Percentiles rank a stretch among this genome's conserved stretches.
Evolutionary conservation across 257 asterid genomes (phyloP).

Genomic region (Fraxinus excelsior): DNA sequence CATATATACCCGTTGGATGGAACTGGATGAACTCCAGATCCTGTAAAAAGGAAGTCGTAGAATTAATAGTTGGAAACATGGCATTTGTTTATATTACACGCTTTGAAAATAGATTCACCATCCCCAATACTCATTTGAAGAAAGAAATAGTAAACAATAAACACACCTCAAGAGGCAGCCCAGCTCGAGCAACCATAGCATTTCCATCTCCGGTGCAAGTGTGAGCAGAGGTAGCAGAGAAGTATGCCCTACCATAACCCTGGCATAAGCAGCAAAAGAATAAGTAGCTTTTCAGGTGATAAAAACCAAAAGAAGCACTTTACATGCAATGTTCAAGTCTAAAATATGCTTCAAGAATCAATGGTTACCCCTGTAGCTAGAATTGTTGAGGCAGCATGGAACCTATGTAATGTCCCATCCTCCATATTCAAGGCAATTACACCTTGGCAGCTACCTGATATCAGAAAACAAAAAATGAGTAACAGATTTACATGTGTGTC

Average conservation of each 20-base stretch:
- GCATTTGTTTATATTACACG: not conserved
- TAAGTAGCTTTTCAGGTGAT: constrained; percentile 6
- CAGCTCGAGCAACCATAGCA: constrained; percentile 99
- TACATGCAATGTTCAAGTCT: constrained; percentile 7
- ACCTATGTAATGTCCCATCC: constrained; percentile 95
- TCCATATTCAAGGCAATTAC: constrained; percentile 93
- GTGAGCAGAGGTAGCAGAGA: constrained; percentile 99
- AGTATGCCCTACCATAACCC: constrained; percentile 98
- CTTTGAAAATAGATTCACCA: not conserved
- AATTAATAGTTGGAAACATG: constrained; percentile 19
- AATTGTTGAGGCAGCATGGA: constrained; percentile 84
- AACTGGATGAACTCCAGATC: constrained; percentile 98
- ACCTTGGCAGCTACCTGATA: constrained; percentile 69
- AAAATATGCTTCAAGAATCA: constrained; percentile 13
- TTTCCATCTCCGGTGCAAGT: constrained; percentile 99
- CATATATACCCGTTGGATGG: constrained; percentile 97
- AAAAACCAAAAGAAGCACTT: constrained; percentile 9
- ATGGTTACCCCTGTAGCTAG: constrained; percentile 90
- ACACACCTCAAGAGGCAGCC: constrained; percentile 88
- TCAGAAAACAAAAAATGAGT: constrained; percentile 12
- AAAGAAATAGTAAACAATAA: constrained; percentile 15
- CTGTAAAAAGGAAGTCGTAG: constrained; percentile 39
- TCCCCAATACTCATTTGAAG: not conserved
- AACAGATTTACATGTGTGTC: not conserved
- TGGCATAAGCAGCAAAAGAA: constrained; percentile 30